Evolutionary conservation across 2,329 filamentous ascomycete genomes (phyloP), one percentile per base, ranked within the genome.

Genomic region (Decorospora gaudefroyi): DNA sequence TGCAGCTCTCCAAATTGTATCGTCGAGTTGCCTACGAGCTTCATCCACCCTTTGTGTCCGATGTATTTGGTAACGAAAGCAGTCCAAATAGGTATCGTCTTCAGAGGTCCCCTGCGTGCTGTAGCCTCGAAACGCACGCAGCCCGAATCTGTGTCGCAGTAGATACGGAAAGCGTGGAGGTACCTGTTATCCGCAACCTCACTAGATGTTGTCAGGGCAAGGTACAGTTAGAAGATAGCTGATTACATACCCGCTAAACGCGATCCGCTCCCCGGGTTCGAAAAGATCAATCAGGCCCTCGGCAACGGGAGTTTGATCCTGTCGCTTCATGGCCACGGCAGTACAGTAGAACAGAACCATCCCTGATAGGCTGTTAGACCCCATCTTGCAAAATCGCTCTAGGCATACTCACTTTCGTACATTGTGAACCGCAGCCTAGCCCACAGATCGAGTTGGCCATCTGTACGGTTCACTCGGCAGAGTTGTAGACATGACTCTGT

Each of bases 31-130:
- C 70, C 70, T 1, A 73, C 54, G 8, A 64, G 67, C 27, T 72
- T 72, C 45, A 79, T 71, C 78, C 80, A 83, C 22, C 67, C 68
- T 4, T 65, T 71, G 37, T 72, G 68, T 18, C 67, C 65, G 22
- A 80, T 65, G 41, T 76, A 73, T 16, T 74, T 65, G 1, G 65
- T 67, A 12, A 70, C 67, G 29, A 70, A 70, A 3, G 67, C 67
- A 4, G 80, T 85, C 82, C 82, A 85, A 42, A 84, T 77, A 0
- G 82, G 81, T 2, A 79, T 77, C 13, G 74, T 71, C 51, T 76
- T 75, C 65, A 78, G 73, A 1, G 74, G 72, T 1, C 81, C 80
- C 17, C 75, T 70, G 18, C 75, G 72, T 22, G 81, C 69, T 0
- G 78, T 78, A n/a, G 78, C 78, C 57, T 84, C 79, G 16, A 84